Evolutionary conservation across 176 grass and related monocot species (phyloP).

Genomic region (Triticum aestivum): DNA sequence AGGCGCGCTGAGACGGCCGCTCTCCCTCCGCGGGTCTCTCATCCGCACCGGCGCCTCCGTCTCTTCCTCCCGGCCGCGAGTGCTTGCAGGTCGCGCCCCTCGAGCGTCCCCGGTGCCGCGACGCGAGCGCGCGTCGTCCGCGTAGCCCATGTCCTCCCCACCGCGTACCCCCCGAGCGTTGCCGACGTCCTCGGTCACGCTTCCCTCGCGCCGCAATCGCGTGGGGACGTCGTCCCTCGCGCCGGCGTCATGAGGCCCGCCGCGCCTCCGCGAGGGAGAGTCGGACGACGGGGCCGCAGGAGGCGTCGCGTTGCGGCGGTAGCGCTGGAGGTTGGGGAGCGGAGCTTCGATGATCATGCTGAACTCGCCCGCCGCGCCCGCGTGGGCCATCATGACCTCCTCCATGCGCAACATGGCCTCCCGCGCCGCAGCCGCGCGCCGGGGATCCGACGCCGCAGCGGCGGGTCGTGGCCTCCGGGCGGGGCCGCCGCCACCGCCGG

Average conservation of each 20-base stretch:
- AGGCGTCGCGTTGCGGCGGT: constrained; percentile 32
- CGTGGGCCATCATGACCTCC: constrained; percentile 52
- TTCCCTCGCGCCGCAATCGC: constrained; percentile 31
- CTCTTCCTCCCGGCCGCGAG: neutral
- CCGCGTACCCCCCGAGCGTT: neutral
- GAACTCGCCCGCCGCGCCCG: constrained; percentile 45
- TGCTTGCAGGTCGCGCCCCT: neutral
- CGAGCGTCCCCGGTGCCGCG: neutral
- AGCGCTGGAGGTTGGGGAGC: constrained; percentile 38
- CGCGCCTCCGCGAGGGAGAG: neutral
- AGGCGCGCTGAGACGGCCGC: neutral
- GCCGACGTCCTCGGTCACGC: constrained; percentile 11
- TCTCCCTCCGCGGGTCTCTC: constrained; percentile 11
- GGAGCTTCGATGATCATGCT: constrained; percentile 49
- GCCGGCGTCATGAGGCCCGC: neutral
- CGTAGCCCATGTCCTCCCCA: neutral
- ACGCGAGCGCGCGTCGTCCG: neutral
- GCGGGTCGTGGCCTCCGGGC: neutral
- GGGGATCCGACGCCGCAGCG: neutral
- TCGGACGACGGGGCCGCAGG: neutral
- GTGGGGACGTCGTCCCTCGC: constrained; percentile 14
- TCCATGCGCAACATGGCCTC: constrained; percentile 51
- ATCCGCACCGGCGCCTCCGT: neutral
- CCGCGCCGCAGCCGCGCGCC: constrained; percentile 35
- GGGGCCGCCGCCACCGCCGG: neutral